Base-by-base conservation (phyloP, 768 basidiomycete genomes). In the Pholiota conissans region DNA sequence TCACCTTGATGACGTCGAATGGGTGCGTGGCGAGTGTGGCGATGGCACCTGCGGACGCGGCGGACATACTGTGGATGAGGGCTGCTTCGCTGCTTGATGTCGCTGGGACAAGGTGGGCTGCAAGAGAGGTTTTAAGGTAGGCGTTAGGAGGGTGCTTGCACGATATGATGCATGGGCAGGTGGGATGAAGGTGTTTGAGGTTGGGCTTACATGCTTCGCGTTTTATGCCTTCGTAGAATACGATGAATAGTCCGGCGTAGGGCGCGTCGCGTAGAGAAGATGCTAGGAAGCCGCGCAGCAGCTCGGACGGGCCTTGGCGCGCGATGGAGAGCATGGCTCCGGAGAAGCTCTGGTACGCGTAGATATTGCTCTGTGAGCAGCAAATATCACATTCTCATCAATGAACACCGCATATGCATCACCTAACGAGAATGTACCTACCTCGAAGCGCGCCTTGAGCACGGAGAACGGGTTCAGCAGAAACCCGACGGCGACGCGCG, bases 251-350 rank as follows among this genome's bases (percentile, higher is more conserved):
- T 3, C 95, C 95, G 1, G 95, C 93, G 65, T 95, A 94, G 0
- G 95, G 95, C 11, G 94, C 95, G 70, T 98, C 95, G 47, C 95
- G 84, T n/a, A 95, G 77, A 1, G 94, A 90, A 1, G 93, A 93
- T 0, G 94, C 91, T 22, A 89, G 65, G 66, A 94, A 89, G 0
- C 95, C 95, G 47, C 91, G 88, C 66, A 95, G 84, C 27, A 95
- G 76, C 61, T 93, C 93, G 22, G 85, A 82, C 3, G 91, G 85
- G 2, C 95, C 93, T 66, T 80, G 79, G n/a, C 84, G 86, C 2
- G 77, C 70, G 34, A 93, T 80, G 8, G 84, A 79, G 4, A 74
- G 45, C 34, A 93, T 69, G 0, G 88, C 91, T 34, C 79, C 75
- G 4, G 77, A 66, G 35, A 94, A 68, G 61, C 82, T 86, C 49